A percentile compares a stretch with the other conserved stretches of the same genome.
Conservation (phyloP, 176 grass and related monocot genomes). For the Juncus inflexus region DNA sequence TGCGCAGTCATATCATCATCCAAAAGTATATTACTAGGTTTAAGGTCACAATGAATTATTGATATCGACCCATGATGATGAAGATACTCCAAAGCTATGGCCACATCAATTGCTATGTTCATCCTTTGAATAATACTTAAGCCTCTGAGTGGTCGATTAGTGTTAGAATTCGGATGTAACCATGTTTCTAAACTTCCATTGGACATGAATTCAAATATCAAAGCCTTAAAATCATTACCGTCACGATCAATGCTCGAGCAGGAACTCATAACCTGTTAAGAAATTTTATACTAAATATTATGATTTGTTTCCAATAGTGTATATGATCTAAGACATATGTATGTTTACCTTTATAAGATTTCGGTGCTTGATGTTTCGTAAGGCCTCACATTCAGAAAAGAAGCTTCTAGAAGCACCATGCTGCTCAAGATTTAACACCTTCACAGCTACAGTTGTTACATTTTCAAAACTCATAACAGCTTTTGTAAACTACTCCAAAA, state of each 20-base stretch:
- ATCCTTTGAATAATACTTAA: constrained; percentile 29
- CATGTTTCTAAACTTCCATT: constrained; percentile 48
- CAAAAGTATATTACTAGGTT: constrained; percentile 45
- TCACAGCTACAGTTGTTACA: constrained; percentile 36
- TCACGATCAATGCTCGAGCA: constrained; percentile 45
- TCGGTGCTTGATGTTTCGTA: constrained; percentile 43
- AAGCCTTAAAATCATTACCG: constrained; percentile 49
- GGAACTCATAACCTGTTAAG: constrained; percentile 26
- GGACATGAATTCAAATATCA: constrained; percentile 46
- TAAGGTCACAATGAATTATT: constrained; percentile 51
- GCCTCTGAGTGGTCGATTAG: background rate
- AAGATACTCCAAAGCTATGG: constrained; percentile 39
- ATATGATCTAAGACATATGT: no score
- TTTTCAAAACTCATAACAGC: constrained; percentile 24
- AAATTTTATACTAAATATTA: no score
- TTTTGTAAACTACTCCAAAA: constrained; percentile 41
- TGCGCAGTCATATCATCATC: constrained; percentile 33
- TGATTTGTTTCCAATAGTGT: no score
- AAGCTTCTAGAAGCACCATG: constrained; percentile 46
- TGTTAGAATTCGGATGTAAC: constrained; percentile 20
- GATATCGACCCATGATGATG: constrained; percentile 34
- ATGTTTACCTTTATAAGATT: constrained; percentile 40
- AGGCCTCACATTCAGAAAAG: constrained; percentile 44
- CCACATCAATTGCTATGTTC: constrained; percentile 43
- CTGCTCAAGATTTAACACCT: constrained; percentile 50